Base-by-base conservation (phyloP, 106 monocot species). In the Platanthera zijinensis region DNA sequence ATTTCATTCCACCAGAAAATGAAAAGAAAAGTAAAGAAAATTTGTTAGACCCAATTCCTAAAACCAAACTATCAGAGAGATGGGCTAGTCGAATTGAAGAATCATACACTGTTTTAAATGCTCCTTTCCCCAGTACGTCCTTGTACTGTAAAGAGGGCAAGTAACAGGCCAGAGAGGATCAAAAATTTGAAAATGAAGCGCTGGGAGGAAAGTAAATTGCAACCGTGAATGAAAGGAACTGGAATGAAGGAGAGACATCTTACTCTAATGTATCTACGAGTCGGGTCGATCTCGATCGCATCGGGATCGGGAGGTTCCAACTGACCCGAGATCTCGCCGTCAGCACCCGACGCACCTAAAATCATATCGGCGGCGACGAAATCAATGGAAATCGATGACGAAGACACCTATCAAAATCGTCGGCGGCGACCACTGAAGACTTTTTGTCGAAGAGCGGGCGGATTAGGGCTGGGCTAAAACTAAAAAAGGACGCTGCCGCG, bases 81-180 rank as follows among this genome's bases (percentile, higher is more conserved):
- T 50, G 5, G 6, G 21, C n/a, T 19, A 48, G 50, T 73, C 13
- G 25, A 51, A 49, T 6, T 28, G 46, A 12, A 78, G 32, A 83
- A 74, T 46, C 76, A 61, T 87, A 90, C 93, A 93, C 90, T 59
- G 85, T 93, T 57, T 93, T 93, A 83, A 84, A 90, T 54, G 93
- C 85, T 64, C 93, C 93, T 79, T 67, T 84, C 10, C 93, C 93
- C 67, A 93, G 21, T 22, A 82, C 52, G 66, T 93, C 90, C 53
- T 84, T 84, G 49, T 88, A 88, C 93, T 93, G 90, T 75, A 52
- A 71, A 30, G 28, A 49, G 71, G 74, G 74, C 0, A 59, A 59
- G 51, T 17, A 73, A 48, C 50, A 52, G 75, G 30, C 14, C 57
- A 57, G 21, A 73, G 56, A 72, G 83, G 17, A 52, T 67, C 63